Evolutionary conservation across 352 stramenopile genomes (phyloP), one percentile per base, ranked within the genome.

Genomic region (Pythium aphanidermatum): DNA sequence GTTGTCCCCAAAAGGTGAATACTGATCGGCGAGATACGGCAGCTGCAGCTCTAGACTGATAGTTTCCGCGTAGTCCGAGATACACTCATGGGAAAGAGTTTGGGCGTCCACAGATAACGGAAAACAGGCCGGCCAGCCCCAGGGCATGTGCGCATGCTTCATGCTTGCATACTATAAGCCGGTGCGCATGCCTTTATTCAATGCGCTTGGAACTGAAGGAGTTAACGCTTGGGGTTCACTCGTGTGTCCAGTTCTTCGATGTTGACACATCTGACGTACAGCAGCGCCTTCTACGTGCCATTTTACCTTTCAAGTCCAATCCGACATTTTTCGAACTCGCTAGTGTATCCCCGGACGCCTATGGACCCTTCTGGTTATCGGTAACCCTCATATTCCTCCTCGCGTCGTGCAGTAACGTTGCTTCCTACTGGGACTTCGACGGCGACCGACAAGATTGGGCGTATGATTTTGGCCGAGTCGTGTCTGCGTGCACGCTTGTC

Each of bases 311-410:
- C 51, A 94, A 89, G 70, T 87, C 89, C 55, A 70, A 86, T 20
- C 82, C 82, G 17, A 69, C 65, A 17, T 94, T 94, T 38, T 69
- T 67, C n/a, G 82, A 92, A 55, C 50, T 94, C 14, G 68, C 78
- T 16, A 47, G 69, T 6, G 40, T 56, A 21, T 49, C 68, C 13
- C 82, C 82, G 0, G 82, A 94, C 49, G 82, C 82, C 9, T 94
- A 94, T 46, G 82, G 82, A 0, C 82, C 82, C 7, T 78, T 90
- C 32, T 94, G 82, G 82, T 67, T 94, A 8, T 89, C 79, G 19
- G 76, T 75, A 28, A 94, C 82, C 38, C 71, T 94, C 25, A 76
- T 94, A n/a, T 94, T 94, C 55, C 86, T 68, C 47, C 49, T 94
- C 49, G 82, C 82, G 12, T 87, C 73, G 32, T 92, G 82, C 66